A percentile compares a stretch with the other conserved stretches of the same genome.
Conservation (phyloP, 352 stramenopile species). For the Phytophthora pistaciae region DNA sequence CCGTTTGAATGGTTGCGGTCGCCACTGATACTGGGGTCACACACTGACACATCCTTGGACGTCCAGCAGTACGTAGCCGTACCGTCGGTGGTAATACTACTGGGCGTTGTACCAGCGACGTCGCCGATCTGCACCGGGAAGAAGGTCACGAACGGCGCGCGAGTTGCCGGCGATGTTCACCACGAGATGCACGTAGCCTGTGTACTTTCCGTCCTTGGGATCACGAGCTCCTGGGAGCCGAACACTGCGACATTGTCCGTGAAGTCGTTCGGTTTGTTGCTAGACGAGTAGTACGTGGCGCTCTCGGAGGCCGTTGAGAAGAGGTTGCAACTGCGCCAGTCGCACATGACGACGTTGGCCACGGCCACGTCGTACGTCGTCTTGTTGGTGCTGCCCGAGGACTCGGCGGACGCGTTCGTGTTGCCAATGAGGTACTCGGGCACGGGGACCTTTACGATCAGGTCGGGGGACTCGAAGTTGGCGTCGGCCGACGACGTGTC, state of each 20-base stretch:
- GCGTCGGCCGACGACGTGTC: slow-evolving; percentile 49
- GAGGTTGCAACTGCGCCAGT: slow-evolving; percentile 77
- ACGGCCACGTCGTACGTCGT: slow-evolving; percentile 68
- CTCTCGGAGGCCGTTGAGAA: slow-evolving; percentile 60
- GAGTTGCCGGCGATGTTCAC: slow-evolving; percentile 73
- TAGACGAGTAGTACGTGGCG: slow-evolving; percentile 65
- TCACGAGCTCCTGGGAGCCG: slow-evolving; percentile 67
- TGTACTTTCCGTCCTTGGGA: slow-evolving; percentile 85
- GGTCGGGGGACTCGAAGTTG: slow-evolving; percentile 66
- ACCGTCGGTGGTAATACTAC: slow-evolving; percentile 60
- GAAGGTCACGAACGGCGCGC: slow-evolving; percentile 79
- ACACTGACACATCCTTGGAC: slow-evolving; percentile 59
- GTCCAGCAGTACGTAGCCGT: slow-evolving; percentile 85
- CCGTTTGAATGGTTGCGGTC: slow-evolving; percentile 72
- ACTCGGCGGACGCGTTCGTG: slow-evolving; percentile 31
- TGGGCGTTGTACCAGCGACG: slow-evolving; percentile 57
- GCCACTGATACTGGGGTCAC: slow-evolving; percentile 61
- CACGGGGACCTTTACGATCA: slow-evolving; percentile 51
- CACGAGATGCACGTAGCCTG: slow-evolving; percentile 75
- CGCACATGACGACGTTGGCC: slow-evolving; percentile 81
- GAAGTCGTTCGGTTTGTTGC: slow-evolving; percentile 82
- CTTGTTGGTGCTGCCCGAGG: slow-evolving; percentile 33
- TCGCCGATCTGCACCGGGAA: slow-evolving; percentile 83
- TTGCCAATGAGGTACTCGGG: slow-evolving; percentile 51
- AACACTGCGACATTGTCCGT: slow-evolving; percentile 60